A percentile compares a stretch with the other conserved stretches of the same genome.
phyloP scores from a whole-genome alignment of 306 rosid genomes.

The Begonia peltatifolia region DNA sequence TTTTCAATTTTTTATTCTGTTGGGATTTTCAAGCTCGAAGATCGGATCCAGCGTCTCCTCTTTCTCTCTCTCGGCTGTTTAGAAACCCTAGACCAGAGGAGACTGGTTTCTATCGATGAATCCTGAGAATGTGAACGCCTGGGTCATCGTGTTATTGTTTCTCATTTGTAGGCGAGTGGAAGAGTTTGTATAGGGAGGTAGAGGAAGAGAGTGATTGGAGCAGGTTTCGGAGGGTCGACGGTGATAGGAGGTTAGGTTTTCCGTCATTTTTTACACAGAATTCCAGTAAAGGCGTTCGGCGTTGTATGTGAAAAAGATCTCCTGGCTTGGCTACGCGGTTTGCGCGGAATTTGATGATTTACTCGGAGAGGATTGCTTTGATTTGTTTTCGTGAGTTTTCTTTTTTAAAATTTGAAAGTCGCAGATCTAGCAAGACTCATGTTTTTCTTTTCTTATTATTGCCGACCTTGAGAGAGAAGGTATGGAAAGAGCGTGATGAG shows the following conservation, averaged over 20 bases:
- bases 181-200: background rate
- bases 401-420: background rate
- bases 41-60: slow-evolving; percentile 26
- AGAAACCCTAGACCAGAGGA: background rate
- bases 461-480: background rate
- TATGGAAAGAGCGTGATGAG: background rate
- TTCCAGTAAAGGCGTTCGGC: background rate
- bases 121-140: background rate
- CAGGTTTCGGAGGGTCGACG: slow-evolving; percentile 2
- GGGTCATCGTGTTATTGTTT: background rate
- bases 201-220: slow-evolving; percentile 9
- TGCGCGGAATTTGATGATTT: background rate
- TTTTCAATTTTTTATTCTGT: slow-evolving; percentile 13
- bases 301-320: background rate
- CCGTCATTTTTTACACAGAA: background rate
- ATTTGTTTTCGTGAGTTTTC: slow-evolving; percentile 1
- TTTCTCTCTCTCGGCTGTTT: slow-evolving; percentile 1
- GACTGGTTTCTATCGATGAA: background rate
- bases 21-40: slow-evolving; percentile 31
- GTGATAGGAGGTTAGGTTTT: slow-evolving; percentile 9
- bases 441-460: background rate
- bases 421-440: slow-evolving; percentile 6
- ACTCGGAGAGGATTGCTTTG: slow-evolving; percentile 5
- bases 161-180: slow-evolving; percentile 2
- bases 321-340: background rate